Evolutionary conservation across 306 rosid species (phyloP).

Genomic region (Quercus alba): DNA sequence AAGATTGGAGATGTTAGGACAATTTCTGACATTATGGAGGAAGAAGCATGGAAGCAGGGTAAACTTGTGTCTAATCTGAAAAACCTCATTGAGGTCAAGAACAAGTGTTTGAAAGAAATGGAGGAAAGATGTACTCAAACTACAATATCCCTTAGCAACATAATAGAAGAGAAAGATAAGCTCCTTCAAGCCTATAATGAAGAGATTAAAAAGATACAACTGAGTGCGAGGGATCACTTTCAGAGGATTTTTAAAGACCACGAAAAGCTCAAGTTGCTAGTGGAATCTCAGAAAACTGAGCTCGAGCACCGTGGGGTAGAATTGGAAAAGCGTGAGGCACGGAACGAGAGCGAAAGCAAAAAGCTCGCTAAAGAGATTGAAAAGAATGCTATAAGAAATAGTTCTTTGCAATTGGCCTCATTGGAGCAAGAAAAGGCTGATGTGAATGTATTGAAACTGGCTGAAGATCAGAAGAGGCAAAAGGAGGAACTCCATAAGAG

Average conservation of each 20-base stretch:
- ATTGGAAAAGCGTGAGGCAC: slow-evolving; percentile 85
- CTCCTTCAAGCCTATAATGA: slow-evolving; percentile 63
- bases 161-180: slow-evolving; percentile 58
- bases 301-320: slow-evolving; percentile 68
- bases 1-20: slow-evolving; percentile 74
- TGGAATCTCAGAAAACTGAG: slow-evolving; percentile 77
- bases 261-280: slow-evolving; percentile 68
- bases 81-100: slow-evolving; percentile 62
- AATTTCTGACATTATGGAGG: slow-evolving; percentile 70
- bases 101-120: slow-evolving; percentile 60
- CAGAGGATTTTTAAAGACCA: slow-evolving; percentile 79
- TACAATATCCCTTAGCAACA: slow-evolving; percentile 41
- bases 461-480: slow-evolving; percentile 91
- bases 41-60: slow-evolving; percentile 70
- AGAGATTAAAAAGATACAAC: slow-evolving; percentile 77
- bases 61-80: slow-evolving; percentile 63
- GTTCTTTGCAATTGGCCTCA: slow-evolving; percentile 81
- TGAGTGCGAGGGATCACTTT: slow-evolving; percentile 82
- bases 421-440: slow-evolving; percentile 78
- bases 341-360: slow-evolving; percentile 75
- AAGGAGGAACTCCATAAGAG: slow-evolving; percentile 74
- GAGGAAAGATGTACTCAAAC: slow-evolving; percentile 63
- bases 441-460: slow-evolving; percentile 73
- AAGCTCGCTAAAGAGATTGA: slow-evolving; percentile 75
- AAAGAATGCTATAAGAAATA: slow-evolving; percentile 61